Evolutionary conservation across 2,329 filamentous ascomycete genomes (phyloP).

Genomic region (Calonectria hawksworthii): DNA sequence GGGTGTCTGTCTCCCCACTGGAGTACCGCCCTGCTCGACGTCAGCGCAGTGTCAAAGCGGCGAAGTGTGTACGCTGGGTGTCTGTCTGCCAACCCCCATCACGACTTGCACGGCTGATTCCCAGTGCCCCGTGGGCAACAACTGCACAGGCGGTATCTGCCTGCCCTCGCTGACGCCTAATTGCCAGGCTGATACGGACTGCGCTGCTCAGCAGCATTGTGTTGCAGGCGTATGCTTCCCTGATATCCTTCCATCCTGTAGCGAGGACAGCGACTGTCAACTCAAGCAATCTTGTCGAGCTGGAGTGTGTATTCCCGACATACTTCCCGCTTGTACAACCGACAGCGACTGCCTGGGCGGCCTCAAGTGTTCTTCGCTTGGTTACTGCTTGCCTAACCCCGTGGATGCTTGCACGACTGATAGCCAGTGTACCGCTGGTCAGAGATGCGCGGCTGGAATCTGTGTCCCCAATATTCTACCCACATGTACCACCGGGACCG

Average conservation of each 20-base stretch:
- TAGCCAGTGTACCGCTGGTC: background rate
- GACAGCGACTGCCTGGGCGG: background rate
- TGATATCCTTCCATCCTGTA: background rate
- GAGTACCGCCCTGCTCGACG: background rate
- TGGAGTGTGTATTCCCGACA: slow-evolving; percentile 7
- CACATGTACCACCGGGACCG: background rate
- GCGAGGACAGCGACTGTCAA: background rate
- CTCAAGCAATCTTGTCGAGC: background rate
- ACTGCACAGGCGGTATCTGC: slow-evolving; percentile 1
- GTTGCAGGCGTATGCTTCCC: slow-evolving; percentile 9
- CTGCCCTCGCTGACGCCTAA: background rate
- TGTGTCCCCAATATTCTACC: background rate
- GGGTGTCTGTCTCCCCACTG: background rate
- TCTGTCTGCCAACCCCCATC: slow-evolving; percentile 10
- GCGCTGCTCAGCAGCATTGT: background rate
- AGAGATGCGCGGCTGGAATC: slow-evolving; percentile 8
- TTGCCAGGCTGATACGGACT: background rate
- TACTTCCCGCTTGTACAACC: slow-evolving; percentile 1
- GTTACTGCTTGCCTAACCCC: background rate
- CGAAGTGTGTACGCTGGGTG: background rate
- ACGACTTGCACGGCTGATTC: background rate
- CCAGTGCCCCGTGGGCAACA: background rate
- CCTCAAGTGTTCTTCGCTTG: slow-evolving; percentile 2
- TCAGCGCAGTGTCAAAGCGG: background rate
- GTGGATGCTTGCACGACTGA: background rate